Conservation (phyloP, 208 protist genomes). For the Crithidia bombi region DNA sequence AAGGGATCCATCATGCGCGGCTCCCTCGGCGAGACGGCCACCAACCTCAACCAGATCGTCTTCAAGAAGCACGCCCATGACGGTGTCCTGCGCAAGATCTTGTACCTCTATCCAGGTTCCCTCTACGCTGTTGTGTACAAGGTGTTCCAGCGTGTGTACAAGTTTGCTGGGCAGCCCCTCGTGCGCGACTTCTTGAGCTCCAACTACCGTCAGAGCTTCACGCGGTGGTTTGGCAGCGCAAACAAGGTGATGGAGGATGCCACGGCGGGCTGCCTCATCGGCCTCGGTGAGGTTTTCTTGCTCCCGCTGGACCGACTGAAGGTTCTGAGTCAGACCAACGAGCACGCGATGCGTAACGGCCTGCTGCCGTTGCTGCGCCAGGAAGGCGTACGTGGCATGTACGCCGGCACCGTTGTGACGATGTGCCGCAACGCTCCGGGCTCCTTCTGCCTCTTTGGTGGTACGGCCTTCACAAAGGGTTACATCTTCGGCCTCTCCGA, state of each 20-base stretch:
- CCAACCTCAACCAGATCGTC: constrained; percentile 78
- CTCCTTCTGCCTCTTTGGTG: constrained; percentile 92
- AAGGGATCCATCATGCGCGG: constrained; percentile 53
- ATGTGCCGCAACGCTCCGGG: constrained; percentile 90
- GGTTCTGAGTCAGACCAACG: constrained; percentile 92
- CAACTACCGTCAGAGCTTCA: constrained; percentile 53
- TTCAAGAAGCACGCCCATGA: constrained; percentile 78
- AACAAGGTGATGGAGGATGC: constrained; percentile 78
- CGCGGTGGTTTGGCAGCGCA: constrained; percentile 53
- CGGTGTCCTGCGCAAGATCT: constrained; percentile 57
- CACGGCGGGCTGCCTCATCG: constrained; percentile 84
- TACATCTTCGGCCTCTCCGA: constrained; percentile 82
- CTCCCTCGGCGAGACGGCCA: constrained; percentile 43
- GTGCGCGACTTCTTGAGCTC: constrained; percentile 73
- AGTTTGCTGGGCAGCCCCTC: constrained; percentile 91
- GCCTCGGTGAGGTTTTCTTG: constrained; percentile 87
- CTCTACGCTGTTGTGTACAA: constrained; percentile 91
- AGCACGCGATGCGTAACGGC: constrained; percentile 64
- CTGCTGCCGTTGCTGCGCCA: constrained; percentile 68
- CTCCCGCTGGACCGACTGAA: constrained; percentile 92
- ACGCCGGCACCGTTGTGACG: constrained; percentile 84
- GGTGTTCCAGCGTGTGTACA: constrained; percentile 92
- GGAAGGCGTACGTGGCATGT: constrained; percentile 87
- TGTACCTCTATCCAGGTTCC: constrained; percentile 91
- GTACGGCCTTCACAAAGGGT: constrained; percentile 88